These are phyloP conservation scores for Stentor coeruleus DNA, from an alignment of 73 alveolate genomes.

Conservation along the genomic window DNA sequence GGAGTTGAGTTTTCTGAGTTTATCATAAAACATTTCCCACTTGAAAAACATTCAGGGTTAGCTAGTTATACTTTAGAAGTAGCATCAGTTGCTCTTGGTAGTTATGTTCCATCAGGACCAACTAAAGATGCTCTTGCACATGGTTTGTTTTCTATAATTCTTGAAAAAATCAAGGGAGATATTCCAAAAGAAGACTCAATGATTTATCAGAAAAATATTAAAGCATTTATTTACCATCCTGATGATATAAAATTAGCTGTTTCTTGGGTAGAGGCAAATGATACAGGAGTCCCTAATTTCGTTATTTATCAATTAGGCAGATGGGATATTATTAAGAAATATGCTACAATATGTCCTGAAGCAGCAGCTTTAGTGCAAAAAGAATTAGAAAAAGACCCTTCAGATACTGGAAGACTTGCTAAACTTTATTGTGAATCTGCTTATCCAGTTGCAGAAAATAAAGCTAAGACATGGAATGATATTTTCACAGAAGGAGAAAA, in stretches of 20 bases:
- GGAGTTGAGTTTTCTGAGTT: conserved; percentile 53
- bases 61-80: conserved; percentile 43
- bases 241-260: conserved; percentile 46
- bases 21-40: conserved; percentile 39
- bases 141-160: conserved; percentile 32
- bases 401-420: conserved; percentile 42
- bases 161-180: conserved; percentile 34
- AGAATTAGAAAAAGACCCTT: conserved; percentile 48
- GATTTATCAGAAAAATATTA: neutral
- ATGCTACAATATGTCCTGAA: conserved; percentile 32
- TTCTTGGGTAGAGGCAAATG: conserved; percentile 33
- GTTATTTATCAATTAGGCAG: conserved; percentile 42
- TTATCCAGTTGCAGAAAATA: conserved; percentile 44
- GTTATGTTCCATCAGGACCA: conserved; percentile 42
- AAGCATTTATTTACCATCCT: conserved; percentile 28
- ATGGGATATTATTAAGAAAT: conserved; percentile 38
- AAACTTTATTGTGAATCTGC: conserved; percentile 52
- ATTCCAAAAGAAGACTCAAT: conserved; percentile 27
- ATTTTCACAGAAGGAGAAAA: conserved; percentile 29
- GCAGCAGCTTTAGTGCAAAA: conserved; percentile 37
- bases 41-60: conserved; percentile 48
- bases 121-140: conserved; percentile 37
- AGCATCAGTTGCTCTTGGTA: conserved; percentile 36
- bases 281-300: conserved; percentile 37
- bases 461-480: conserved; percentile 41